These are phyloP conservation scores for Liquidambar formosana DNA, from an alignment of 164 flowering plant species.

Conservation along the genomic window DNA sequence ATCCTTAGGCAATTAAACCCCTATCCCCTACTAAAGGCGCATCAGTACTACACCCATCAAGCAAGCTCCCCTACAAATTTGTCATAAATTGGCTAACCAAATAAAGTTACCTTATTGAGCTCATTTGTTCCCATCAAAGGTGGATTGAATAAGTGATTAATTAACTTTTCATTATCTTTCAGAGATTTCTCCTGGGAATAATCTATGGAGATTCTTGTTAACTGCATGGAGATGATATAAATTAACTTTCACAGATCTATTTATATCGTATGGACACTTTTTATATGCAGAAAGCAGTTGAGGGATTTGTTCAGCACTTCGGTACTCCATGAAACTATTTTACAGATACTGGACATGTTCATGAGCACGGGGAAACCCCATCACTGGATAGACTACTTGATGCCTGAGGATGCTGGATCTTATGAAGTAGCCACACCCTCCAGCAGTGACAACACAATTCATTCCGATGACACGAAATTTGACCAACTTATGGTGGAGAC, in stretches of 20 bases:
- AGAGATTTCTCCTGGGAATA: not conserved
- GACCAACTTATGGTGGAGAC: slow-evolving; percentile 80
- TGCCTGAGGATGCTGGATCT: slow-evolving; percentile 55
- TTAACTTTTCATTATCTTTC: not conserved
- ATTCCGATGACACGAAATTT: slow-evolving; percentile 46
- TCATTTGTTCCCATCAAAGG: too few species aligned
- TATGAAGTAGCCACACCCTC: slow-evolving; percentile 29
- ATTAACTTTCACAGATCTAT: not conserved
- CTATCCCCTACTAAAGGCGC: not conserved
- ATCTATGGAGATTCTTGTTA: not conserved
- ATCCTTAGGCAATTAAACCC: not conserved
- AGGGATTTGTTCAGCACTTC: slow-evolving; percentile 54
- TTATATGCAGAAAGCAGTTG: slow-evolving; percentile 74
- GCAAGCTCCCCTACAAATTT: not conserved
- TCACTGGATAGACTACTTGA: slow-evolving; percentile 70
- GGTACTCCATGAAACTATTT: slow-evolving; percentile 58
- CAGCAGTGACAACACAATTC: slow-evolving; percentile 17
- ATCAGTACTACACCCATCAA: not conserved
- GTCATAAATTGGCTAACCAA: not conserved
- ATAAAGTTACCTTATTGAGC: not conserved
- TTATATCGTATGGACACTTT: slow-evolving; percentile 1
- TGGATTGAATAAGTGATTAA: too few species aligned
- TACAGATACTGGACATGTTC: slow-evolving; percentile 67
- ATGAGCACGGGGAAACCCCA: slow-evolving; percentile 54
- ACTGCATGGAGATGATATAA: not conserved